phyloP scores from a whole-genome alignment of 495 filamentous ascomycete genomes.

The Annulohypoxylon stygium region DNA sequence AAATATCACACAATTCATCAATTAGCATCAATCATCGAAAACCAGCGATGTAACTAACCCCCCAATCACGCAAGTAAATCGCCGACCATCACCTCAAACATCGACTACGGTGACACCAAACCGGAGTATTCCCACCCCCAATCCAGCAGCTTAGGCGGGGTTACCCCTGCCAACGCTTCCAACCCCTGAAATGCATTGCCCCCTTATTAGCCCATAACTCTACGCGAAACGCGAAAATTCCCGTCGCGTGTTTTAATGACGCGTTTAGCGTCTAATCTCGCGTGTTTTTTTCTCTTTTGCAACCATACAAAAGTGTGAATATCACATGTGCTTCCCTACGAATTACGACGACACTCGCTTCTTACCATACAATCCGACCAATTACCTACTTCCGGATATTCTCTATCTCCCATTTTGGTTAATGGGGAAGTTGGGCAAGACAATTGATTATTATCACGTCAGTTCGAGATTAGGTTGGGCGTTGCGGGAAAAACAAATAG shows the following conservation, averaged over 20 bases:
- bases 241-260: slow-evolving; percentile 20
- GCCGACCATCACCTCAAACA: not conserved
- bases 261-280: slow-evolving; percentile 14
- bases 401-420: not conserved
- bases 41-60: not conserved
- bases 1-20: slow-evolving; percentile 5
- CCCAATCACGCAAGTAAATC: slow-evolving; percentile 13
- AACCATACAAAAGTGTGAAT: not conserved
- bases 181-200: not conserved
- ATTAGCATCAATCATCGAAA: not conserved
- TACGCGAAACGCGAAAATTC: slow-evolving; percentile 31
- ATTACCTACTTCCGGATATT: not conserved
- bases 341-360: not conserved
- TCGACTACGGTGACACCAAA: not conserved
- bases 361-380: not conserved
- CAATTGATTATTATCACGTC: not conserved
- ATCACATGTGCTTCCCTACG: not conserved
- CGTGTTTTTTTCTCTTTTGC: not conserved
- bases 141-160: not conserved
- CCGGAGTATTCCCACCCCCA: not conserved
- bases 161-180: not conserved
- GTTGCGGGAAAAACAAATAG: slow-evolving; percentile 5
- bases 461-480: not conserved
- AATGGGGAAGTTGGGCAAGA: not conserved
- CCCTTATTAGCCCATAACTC: not conserved